A percentile compares a stretch with the other conserved stretches of the same genome.
Conservation (phyloP, 169 alveolate species). For the Eimeria acervulina region DNA sequence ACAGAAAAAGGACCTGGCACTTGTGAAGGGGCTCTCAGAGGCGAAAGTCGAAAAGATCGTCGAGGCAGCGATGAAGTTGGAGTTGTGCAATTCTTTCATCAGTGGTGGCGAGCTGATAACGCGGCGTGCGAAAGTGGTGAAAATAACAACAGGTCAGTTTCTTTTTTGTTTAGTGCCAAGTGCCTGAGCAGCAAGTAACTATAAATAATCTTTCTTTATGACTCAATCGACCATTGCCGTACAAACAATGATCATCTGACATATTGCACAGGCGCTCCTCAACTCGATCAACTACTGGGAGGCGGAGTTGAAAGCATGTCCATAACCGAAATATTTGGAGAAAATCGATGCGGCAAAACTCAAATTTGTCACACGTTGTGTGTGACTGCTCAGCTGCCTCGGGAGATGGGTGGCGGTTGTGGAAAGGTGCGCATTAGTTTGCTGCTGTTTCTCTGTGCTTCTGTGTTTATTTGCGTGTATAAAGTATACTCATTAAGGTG, state of each 20-base stretch:
- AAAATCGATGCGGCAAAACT: constrained; percentile 99
- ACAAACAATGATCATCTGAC: neutral
- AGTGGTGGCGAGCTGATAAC: constrained; percentile 84
- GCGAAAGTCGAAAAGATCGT: constrained; percentile 98
- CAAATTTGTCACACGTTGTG: constrained; percentile 98
- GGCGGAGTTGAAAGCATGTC: constrained; percentile 98
- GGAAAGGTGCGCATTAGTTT: constrained; percentile 91
- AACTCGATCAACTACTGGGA: constrained; percentile 96
- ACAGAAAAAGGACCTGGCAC: constrained; percentile 82
- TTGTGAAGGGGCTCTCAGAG: constrained; percentile 98
- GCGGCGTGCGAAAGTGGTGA: constrained; percentile 79
- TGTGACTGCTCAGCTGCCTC: constrained; percentile 97
- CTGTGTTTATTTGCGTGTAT: neutral
- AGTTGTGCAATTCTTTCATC: constrained; percentile 82
- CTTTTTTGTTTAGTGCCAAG: too few relatives aligned
- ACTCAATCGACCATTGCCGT: neutral
- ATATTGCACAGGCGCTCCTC: constrained; percentile 95
- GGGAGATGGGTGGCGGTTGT: constrained; percentile 95
- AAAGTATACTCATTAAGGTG: too few relatives aligned
- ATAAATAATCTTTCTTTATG: neutral
- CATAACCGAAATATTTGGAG: constrained; percentile 99
- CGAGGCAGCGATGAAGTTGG: constrained; percentile 95
- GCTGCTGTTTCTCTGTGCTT: neutral
- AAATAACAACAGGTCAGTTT: constrained; percentile 81
- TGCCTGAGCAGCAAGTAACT: neutral